Evolutionary conservation across 2,329 filamentous ascomycete species (phyloP).

Genomic region (Calonectria hongkongensis): DNA sequence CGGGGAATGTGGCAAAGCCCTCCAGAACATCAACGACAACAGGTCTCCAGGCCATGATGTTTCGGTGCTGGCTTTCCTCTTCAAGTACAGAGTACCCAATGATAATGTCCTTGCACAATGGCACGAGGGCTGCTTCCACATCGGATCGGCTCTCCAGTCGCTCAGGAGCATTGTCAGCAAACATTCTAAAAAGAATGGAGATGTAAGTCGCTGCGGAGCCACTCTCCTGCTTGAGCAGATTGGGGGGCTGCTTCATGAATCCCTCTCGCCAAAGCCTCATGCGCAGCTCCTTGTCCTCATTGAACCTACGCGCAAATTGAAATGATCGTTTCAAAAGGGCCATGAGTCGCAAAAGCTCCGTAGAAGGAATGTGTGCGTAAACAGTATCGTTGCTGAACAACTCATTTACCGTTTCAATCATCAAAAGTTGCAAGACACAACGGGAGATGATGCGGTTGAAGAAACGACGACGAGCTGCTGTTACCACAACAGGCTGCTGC

Average conservation of each 20-base stretch:
- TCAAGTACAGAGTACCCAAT: conserved; percentile 89
- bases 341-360: conserved; percentile 94
- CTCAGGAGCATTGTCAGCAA: conserved; percentile 90
- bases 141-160: conserved; percentile 85
- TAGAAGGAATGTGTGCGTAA: conserved; percentile 92
- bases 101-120: conserved; percentile 96
- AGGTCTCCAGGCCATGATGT: conserved; percentile 97
- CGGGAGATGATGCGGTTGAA: conserved; percentile 99
- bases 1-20: conserved; percentile 90
- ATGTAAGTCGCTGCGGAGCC: conserved; percentile 96
- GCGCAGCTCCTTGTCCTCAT: conserved; percentile 95
- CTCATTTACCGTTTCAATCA: conserved; percentile 99
- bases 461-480: conserved; percentile 92
- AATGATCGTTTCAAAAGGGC: conserved; percentile 95
- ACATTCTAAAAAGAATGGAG: conserved; percentile 97
- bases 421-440: conserved; percentile 96
- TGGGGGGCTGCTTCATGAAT: conserved; percentile 99
- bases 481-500: conserved; percentile 93
- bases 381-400: conserved; percentile 98
- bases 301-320: conserved; percentile 97
- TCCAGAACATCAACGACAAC: conserved; percentile 98
- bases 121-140: conserved; percentile 93
- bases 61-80: conserved; percentile 96
- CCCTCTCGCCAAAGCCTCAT: conserved; percentile 97
- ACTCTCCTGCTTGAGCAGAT: conserved; percentile 96